phyloP scores from a whole-genome alignment of 2,329 filamentous ascomycete species.

The Claviceps purpurea region DNA sequence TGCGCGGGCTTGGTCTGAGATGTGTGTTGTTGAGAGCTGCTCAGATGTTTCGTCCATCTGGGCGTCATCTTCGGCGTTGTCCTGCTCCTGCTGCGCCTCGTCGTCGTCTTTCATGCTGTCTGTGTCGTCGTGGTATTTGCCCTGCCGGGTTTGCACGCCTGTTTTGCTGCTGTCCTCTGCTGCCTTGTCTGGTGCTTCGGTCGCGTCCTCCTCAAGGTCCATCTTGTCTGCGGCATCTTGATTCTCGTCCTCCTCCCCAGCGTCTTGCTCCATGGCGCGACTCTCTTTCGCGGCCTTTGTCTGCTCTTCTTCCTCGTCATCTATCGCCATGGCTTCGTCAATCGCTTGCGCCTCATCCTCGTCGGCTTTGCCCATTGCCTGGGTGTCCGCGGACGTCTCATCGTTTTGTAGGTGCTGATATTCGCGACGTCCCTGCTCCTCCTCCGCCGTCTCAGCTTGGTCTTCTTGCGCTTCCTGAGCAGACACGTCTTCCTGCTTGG shows the following conservation, averaged over 20 bases:
- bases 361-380: slow-evolving; percentile 78
- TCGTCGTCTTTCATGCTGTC: slow-evolving; percentile 19
- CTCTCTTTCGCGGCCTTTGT: slow-evolving; percentile 35
- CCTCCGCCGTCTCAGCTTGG: slow-evolving; percentile 36
- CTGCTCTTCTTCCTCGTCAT: slow-evolving; percentile 62
- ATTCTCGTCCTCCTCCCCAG: slow-evolving; percentile 34
- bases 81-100: slow-evolving; percentile 33
- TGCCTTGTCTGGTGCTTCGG: slow-evolving; percentile 22
- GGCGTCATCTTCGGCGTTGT: slow-evolving; percentile 37
- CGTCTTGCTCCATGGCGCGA: slow-evolving; percentile 39
- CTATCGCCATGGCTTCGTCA: slow-evolving; percentile 79
- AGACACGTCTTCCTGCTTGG: slow-evolving; percentile 21
- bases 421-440: slow-evolving; percentile 62
- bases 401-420: slow-evolving; percentile 90
- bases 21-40: slow-evolving; percentile 61
- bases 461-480: slow-evolving; percentile 23
- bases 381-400: slow-evolving; percentile 66
- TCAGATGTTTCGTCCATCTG: slow-evolving; percentile 39
- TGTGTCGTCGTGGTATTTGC: slow-evolving; percentile 40
- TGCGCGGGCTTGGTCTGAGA: slow-evolving; percentile 32
- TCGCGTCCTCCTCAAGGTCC: slow-evolving; percentile 22
- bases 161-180: slow-evolving; percentile 38
- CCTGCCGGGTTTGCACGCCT: slow-evolving; percentile 46
- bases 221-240: slow-evolving; percentile 30
- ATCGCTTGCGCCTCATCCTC: slow-evolving; percentile 78